Conservation (phyloP, 2,329 filamentous ascomycete genomes). For the Cyclaneusma minus region DNA sequence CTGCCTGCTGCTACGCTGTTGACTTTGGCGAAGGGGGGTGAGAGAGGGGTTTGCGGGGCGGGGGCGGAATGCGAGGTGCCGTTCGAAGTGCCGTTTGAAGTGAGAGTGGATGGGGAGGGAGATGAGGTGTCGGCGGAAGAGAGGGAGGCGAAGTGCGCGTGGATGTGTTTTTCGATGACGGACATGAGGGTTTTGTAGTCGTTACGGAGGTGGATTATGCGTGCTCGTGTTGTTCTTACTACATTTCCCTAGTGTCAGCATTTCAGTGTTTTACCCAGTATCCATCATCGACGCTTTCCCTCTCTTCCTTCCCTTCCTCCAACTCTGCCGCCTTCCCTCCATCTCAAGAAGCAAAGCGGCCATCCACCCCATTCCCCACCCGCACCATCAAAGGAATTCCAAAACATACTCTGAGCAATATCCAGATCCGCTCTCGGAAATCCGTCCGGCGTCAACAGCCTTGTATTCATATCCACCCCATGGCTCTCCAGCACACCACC, state of each 20-base stretch:
- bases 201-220: slow-evolving; percentile 79
- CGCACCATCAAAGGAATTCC: not conserved
- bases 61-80: slow-evolving; percentile 14
- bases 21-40: slow-evolving; percentile 71
- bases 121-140: slow-evolving; percentile 31
- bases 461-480: slow-evolving; percentile 82
- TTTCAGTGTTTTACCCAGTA: no score
- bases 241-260: slow-evolving; percentile 5
- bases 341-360: no score
- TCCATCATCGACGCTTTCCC: no score
- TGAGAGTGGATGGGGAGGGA: slow-evolving; percentile 10
- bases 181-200: slow-evolving; percentile 87
- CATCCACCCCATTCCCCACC: no score
- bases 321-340: no score
- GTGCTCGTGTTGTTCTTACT: slow-evolving; percentile 86
- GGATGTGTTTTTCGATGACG: slow-evolving; percentile 69
- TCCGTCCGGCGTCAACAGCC: slow-evolving; percentile 74
- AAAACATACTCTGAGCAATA: slow-evolving; percentile 66
- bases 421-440: slow-evolving; percentile 90
- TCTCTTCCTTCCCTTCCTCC: no score
- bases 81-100: slow-evolving; percentile 10
- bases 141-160: slow-evolving; percentile 72
- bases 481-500: slow-evolving; percentile 82
- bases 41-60: slow-evolving; percentile 21
- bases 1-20: slow-evolving; percentile 67